Base-by-base conservation (phyloP, 176 grass and related monocot species). In the Avena sativa region DNA sequence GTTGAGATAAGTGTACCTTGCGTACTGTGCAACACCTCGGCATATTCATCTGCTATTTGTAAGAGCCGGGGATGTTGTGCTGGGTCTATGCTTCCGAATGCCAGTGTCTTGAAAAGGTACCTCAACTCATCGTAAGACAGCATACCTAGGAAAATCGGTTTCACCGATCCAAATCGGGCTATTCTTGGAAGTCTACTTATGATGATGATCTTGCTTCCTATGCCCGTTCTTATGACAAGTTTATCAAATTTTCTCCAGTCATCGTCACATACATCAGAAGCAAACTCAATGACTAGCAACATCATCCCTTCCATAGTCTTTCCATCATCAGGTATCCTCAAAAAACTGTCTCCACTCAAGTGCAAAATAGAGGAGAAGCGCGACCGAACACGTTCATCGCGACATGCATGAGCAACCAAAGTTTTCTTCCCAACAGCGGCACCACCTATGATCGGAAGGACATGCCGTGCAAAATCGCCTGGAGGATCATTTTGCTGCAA, bases 81-180 rank as follows among this genome's bases (percentile, higher is more conserved):
- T 0, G 66, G 49, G 0, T 83, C 46, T 9, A 30, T 0, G 15
- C 66, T 71, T 40, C 81, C 19, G 30, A 83, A 83, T 10, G 66
- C 66, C 9, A 83, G 63, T 3, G 19, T 10, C 47, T 71, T 71
- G 66, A 58, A 83, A 3, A 83, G 32, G 30, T 83, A 82, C 0
- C 28, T 56, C 7, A 55, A 43, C 14, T 83, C 65, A 0, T 71
- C 66, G 1, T 38, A 55, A 10, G 81, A 43, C 0, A 51, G 1
- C 3, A 1, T 21, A 12, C 32, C 56, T 3, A 58, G 19, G 8
- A 11, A 23, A 71, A 83, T 38, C n/a, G 81, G 66, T 11, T 19
- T 36, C 25, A 71, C 50, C 6, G 65, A 52, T 26, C 32, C 65
- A 83, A 83, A 56, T 6, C 17, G 32, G 1, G 7, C 66, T 16